phyloP scores from a whole-genome alignment of 148 eudicot species.

The Rhododendron mucronatum region DNA sequence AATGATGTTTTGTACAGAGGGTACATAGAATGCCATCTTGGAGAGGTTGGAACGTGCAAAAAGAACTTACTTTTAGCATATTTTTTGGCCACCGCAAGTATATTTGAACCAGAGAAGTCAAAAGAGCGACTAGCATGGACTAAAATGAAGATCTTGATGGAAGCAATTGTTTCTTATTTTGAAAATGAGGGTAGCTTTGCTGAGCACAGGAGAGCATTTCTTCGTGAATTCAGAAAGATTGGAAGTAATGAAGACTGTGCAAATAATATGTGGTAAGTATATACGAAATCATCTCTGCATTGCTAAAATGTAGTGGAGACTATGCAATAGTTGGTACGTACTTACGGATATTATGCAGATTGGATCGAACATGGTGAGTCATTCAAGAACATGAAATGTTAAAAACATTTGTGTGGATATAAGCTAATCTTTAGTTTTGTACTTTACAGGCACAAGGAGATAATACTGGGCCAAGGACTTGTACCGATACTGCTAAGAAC shows the following conservation, averaged over 20 bases:
- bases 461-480: not conserved
- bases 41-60: not conserved
- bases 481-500: not conserved
- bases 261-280: not conserved
- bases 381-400: not conserved
- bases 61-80: not conserved
- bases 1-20: not conserved
- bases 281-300: not conserved
- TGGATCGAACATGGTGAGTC: not conserved
- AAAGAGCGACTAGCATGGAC: not conserved
- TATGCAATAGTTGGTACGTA: too few relatives aligned
- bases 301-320: too few relatives aligned
- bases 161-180: not conserved
- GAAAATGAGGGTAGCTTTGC: not conserved
- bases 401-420: not conserved
- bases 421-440: not conserved
- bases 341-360: too few relatives aligned
- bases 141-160: not conserved
- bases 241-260: not conserved
- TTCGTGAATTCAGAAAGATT: not conserved
- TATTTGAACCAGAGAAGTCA: not conserved
- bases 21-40: not conserved
- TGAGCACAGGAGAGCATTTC: not conserved
- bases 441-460: not conserved
- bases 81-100: not conserved